Conservation (phyloP, 2,329 filamentous ascomycete genomes). For the Colletotrichum brevisporum region DNA sequence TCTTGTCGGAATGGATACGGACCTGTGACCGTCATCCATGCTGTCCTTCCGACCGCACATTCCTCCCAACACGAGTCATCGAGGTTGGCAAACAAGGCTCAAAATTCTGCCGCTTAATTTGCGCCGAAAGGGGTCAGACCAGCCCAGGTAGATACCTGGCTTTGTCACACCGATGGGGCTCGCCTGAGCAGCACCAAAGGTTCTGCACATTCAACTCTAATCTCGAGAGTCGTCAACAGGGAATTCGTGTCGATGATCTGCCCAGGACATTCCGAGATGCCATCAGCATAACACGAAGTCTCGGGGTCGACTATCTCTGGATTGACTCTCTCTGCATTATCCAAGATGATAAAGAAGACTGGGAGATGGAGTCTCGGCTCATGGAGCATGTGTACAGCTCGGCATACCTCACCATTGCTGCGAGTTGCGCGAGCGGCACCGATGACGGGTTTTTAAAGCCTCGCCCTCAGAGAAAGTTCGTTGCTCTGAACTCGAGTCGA, state of each 20-base stretch:
- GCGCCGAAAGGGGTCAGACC: background rate
- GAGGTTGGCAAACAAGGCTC: background rate
- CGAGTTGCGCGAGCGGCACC: slow-evolving; percentile 3
- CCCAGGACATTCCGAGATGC: slow-evolving; percentile 37
- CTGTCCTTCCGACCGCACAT: background rate
- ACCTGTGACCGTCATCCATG: background rate
- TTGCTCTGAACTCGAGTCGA: background rate
- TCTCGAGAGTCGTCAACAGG: accelerated
- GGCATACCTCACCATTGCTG: slow-evolving; percentile 1
- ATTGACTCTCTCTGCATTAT: slow-evolving; percentile 43
- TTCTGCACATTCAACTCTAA: slow-evolving; percentile 8
- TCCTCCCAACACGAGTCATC: slow-evolving; percentile 8
- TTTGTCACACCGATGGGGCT: slow-evolving; percentile 8
- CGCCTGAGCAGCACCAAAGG: background rate
- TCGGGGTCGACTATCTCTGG: slow-evolving; percentile 41
- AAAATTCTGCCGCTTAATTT: background rate
- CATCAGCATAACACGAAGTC: slow-evolving; percentile 24
- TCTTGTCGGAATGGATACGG: background rate
- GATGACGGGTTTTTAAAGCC: slow-evolving; percentile 11
- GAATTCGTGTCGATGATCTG: background rate
- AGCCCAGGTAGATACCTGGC: background rate
- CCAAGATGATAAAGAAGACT: slow-evolving; percentile 42
- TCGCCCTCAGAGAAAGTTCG: background rate
- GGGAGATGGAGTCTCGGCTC: slow-evolving; percentile 27
- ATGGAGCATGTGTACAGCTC: slow-evolving; percentile 36